Base-by-base conservation (phyloP, 805 yeast species). In the Lachancea nothofagi region DNA sequence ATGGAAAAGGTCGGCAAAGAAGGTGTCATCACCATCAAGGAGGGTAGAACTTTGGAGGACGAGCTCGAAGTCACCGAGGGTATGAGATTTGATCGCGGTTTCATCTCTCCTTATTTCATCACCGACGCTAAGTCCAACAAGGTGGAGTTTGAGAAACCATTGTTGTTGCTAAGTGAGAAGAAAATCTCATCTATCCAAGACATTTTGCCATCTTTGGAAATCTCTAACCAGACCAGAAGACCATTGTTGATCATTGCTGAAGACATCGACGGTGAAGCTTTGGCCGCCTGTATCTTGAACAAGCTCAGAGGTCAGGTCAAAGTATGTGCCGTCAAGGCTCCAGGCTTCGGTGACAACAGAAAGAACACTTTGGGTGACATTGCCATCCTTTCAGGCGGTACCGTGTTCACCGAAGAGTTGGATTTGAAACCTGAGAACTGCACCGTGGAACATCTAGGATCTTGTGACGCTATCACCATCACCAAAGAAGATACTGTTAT, bases 1-100 rank as follows among this genome's bases (percentile, higher is more conserved):
- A 90, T 90, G 94, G 97, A 88, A 70, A 89, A 89, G 67, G 98
- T 90, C 45, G 98, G 98, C 55, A 88, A 90, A 70, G 97, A 90
- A 66, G 98, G 98, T 74, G 97, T 90, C 48, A 89, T 90, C 65
- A 90, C 97, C 53, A 93, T 90, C 57, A 90, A 83, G 73, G 96
- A 87, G 68, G 97, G 97, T 55, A 89, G 87, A 75, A 93, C 97
- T 54, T 72, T 90, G 55, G 96, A 85, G 65, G 98, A 90, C 64
- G 95, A 87, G 66, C 78, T 90, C 55, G 97, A 89, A 69, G 94
- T 90, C 46, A 93, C 89, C 48, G 97, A 90, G 72, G 98, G 98
- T 70, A 87, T 90, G 95, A 81, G 90, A 70, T 90, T 93, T 62
- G 96, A 88, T 71, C 85, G 97, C 61, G 97, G 97, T 55, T 93